These are phyloP conservation scores for Beauveria sp. DNA, from an alignment of 2,329 filamentous ascomycete genomes.

Conservation along the genomic window DNA sequence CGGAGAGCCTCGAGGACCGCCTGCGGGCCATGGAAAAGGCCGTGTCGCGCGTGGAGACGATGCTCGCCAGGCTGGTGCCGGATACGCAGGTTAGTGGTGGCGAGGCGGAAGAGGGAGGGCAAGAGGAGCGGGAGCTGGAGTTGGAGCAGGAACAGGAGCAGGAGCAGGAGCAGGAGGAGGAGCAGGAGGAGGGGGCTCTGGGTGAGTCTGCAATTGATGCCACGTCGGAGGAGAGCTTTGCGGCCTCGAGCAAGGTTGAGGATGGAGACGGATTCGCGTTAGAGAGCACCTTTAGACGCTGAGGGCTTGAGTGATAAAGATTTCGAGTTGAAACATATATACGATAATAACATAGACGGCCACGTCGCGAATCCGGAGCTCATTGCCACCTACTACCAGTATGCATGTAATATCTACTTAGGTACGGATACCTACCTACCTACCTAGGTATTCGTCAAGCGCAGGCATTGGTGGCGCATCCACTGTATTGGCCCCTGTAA, in stretches of 20 bases:
- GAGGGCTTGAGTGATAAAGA: background rate
- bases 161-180: slow-evolving; percentile 21
- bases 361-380: too few species aligned
- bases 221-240: slow-evolving; percentile 4
- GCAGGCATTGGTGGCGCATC: background rate
- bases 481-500: background rate
- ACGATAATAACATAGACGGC: background rate
- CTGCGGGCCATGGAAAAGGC: slow-evolving; percentile 43
- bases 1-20: slow-evolving; percentile 34
- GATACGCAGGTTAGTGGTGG: slow-evolving; percentile 15
- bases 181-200: slow-evolving; percentile 20
- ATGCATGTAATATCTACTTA: too few species aligned
- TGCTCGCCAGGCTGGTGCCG: slow-evolving; percentile 33
- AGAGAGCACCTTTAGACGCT: slow-evolving; percentile 21
- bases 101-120: slow-evolving; percentile 21
- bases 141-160: slow-evolving; percentile 20
- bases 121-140: slow-evolving; percentile 19
- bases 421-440: too few species aligned
- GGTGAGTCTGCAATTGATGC: slow-evolving; percentile 6
- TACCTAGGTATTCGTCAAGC: too few species aligned
- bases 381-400: too few species aligned
- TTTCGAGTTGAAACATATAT: background rate
- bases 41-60: slow-evolving; percentile 39
- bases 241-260: background rate
- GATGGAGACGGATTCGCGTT: slow-evolving; percentile 21